Percentiles rank a stretch among this genome's conserved stretches.
These are phyloP conservation scores for Aspergillus sp. DNA, from an alignment of 2,329 filamentous ascomycete species.

Conservation along the genomic window DNA sequence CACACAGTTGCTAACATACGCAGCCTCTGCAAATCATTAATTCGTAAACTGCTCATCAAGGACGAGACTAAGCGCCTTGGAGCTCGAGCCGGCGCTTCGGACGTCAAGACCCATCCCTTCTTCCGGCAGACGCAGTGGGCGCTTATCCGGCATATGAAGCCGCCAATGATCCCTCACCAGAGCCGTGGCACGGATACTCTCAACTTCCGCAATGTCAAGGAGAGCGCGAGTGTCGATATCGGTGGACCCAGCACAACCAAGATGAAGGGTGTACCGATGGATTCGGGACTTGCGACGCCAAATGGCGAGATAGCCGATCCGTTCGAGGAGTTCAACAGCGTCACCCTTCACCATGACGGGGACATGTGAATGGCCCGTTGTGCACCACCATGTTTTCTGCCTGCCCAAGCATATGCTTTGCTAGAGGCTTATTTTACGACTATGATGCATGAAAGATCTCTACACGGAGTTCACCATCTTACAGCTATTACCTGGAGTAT, in stretches of 20 bases:
- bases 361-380: slow-evolving; percentile 50
- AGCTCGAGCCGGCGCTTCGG: slow-evolving; percentile 89
- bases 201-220: slow-evolving; percentile 98
- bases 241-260: slow-evolving; percentile 42
- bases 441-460: slow-evolving; percentile 38
- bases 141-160: slow-evolving; percentile 94
- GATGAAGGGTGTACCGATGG: slow-evolving; percentile 77
- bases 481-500: slow-evolving; percentile 28
- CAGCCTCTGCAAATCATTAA: slow-evolving; percentile 93
- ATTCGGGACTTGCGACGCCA: slow-evolving; percentile 82
- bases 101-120: slow-evolving; percentile 95
- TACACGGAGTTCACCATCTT: slow-evolving; percentile 27
- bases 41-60: slow-evolving; percentile 96
- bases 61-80: slow-evolving; percentile 92
- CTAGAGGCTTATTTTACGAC: slow-evolving; percentile 28
- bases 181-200: slow-evolving; percentile 88
- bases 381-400: slow-evolving; percentile 3
- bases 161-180: slow-evolving; percentile 90
- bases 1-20: slow-evolving; percentile 4
- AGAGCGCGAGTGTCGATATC: slow-evolving; percentile 87
- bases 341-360: slow-evolving; percentile 94
- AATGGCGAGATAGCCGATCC: slow-evolving; percentile 81
- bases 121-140: slow-evolving; percentile 97
- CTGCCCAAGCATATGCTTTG: slow-evolving; percentile 25
- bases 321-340: slow-evolving; percentile 98